These are phyloP conservation scores for Debaryomyces subglobosus DNA, from an alignment of 1,139 yeast genomes.

Conservation along the genomic window DNA sequence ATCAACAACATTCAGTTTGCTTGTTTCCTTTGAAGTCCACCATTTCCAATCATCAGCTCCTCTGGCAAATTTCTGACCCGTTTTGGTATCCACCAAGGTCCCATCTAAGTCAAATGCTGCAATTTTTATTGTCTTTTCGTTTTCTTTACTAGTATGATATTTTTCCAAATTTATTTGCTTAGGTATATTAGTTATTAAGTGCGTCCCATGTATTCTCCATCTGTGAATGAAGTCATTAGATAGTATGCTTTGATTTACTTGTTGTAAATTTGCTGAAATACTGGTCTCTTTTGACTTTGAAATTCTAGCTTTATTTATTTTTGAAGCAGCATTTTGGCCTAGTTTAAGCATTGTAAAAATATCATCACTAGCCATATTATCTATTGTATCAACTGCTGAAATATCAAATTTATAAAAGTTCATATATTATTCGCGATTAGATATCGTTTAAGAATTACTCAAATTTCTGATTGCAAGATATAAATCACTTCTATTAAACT, in stretches of 20 bases:
- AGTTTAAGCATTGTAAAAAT: constrained; percentile 12
- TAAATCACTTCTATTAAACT: too few relatives aligned
- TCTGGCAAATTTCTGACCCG: constrained; percentile 58
- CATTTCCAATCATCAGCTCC: constrained; percentile 72
- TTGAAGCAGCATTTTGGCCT: constrained; percentile 5
- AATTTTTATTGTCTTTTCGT: constrained; percentile 31
- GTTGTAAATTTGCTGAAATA: not conserved
- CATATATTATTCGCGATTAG: too few relatives aligned
- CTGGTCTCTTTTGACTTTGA: not conserved
- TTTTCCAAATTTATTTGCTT: constrained; percentile 7
- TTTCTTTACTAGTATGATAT: constrained; percentile 1
- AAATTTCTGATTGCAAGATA: too few relatives aligned
- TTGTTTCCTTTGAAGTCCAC: constrained; percentile 33
- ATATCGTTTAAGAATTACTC: too few relatives aligned
- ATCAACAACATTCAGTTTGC: constrained; percentile 23
- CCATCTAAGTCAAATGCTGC: constrained; percentile 82
- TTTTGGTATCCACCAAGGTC: constrained; percentile 64
- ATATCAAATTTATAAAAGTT: not conserved
- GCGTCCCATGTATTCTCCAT: constrained; percentile 40
- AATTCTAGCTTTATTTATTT: constrained; percentile 3
- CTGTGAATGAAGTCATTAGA: constrained; percentile 8
- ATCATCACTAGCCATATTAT: constrained; percentile 11
- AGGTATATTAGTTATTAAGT: constrained; percentile 38
- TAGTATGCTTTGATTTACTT: not conserved
- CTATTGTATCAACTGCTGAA: not conserved